Evolutionary conservation across 2,329 filamentous ascomycete genomes (phyloP), one percentile per base, ranked within the genome.

Genomic region (Xylaria digitata): DNA sequence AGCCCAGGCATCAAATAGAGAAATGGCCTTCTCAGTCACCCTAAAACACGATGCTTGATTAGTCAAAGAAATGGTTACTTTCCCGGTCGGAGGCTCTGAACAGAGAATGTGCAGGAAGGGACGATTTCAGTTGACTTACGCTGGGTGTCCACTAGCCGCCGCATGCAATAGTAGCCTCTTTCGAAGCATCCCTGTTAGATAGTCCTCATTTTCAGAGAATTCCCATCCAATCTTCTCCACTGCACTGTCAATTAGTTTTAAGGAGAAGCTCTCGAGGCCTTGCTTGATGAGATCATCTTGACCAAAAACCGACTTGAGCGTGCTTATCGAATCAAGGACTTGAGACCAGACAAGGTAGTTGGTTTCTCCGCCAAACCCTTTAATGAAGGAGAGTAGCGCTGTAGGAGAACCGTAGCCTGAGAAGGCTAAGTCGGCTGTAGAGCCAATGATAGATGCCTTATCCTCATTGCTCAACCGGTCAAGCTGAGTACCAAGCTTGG

Each of bases 261-360:
- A 84, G 1, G 89, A 89, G 77, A 97, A 97, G 59, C 89, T 89
- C 78, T 92, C 90, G 69, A 99, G 82, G 0, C 89, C 93, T 57
- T 87, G 84, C 74, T 90, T 88, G 69, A 96, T 87, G 57, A 87
- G 82, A 62, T 91, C 87, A 70, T 96, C 91, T 53, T 91, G 90
- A 23, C 90, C 87, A 76, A 98, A 98, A 60, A 97, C 88, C n/a
- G 91, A 91, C 78, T 93, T 93, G 67, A 97, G 86, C 61, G 89
- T 90, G 62, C 83, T 86, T 30, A 98, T 82, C 3, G 92, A 92
- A 70, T 90, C 89, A 7, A 96, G 84, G 37, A 97, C 89, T 77
- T 97, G 93, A 64, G 89, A 89, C 92, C 96, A 96, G 5, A 98
- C 95, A 55, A 97, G 86, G 74, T 94, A 94, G 78, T 95, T 93